Percentiles rank a stretch among this genome's conserved stretches.
Conservation (phyloP, 352 stramenopile species). For the Phytopythium aichiense region DNA sequence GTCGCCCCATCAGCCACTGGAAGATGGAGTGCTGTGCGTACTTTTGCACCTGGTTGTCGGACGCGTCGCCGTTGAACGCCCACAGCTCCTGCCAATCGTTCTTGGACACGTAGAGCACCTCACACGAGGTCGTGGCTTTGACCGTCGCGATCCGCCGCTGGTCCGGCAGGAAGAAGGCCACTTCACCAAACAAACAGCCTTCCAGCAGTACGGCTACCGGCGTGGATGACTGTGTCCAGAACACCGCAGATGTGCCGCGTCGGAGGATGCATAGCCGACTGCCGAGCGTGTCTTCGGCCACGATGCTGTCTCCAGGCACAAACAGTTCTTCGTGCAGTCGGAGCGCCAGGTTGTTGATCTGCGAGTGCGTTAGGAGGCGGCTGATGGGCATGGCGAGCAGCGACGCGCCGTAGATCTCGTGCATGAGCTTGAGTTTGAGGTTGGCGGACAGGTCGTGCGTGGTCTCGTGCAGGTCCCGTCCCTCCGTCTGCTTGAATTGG, state of each 20-base stretch:
- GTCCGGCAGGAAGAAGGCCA: conserved; percentile 57
- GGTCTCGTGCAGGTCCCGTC: conserved; percentile 37
- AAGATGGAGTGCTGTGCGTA: conserved; percentile 55
- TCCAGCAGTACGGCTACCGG: conserved; percentile 58
- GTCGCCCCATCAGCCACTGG: conserved; percentile 43
- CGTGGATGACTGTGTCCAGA: conserved; percentile 47
- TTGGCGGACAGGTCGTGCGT: conserved; percentile 65
- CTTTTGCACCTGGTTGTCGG: conserved; percentile 44
- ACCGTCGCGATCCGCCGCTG: conserved; percentile 64
- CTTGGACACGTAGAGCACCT: conserved; percentile 61
- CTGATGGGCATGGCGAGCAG: conserved; percentile 53
- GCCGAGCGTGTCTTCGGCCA: conserved; percentile 53
- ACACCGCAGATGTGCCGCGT: conserved; percentile 44
- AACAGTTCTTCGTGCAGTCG: conserved; percentile 61
- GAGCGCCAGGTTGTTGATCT: conserved; percentile 67
- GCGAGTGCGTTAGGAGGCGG: conserved; percentile 45
- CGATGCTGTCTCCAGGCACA: conserved; percentile 62
- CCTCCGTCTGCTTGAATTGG: conserved; percentile 51
- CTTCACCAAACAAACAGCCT: conserved; percentile 61
- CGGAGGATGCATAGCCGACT: conserved; percentile 53
- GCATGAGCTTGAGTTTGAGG: conserved; percentile 66
- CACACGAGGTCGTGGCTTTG: conserved; percentile 50
- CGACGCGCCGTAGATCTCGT: conserved; percentile 60
- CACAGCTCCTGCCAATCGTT: conserved; percentile 63
- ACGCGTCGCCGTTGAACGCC: conserved; percentile 22